Conservation (phyloP, 768 basidiomycete genomes). For the Russula olivacea region DNA sequence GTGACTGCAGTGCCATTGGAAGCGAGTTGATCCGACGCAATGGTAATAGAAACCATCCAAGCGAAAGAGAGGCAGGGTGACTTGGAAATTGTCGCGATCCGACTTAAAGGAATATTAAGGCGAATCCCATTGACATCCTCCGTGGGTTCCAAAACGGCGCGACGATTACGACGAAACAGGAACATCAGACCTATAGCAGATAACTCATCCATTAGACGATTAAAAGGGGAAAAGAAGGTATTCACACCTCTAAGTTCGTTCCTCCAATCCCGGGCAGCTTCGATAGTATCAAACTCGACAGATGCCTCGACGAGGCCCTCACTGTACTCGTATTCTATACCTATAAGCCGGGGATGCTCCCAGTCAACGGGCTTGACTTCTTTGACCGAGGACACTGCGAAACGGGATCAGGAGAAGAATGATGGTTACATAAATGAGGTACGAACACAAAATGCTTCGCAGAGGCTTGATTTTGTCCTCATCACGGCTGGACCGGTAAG, state of each 20-base stretch:
- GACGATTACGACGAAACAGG: constrained; percentile 41
- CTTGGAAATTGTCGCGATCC: constrained; percentile 31
- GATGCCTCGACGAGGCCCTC: constrained; percentile 28
- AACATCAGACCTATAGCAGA: constrained; percentile 38
- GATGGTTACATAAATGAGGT: not conserved
- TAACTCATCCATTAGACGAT: not conserved
- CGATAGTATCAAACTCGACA: constrained; percentile 54
- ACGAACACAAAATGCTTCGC: constrained; percentile 46
- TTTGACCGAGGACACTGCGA: constrained; percentile 45
- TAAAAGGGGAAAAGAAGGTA: not conserved
- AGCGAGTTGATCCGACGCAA: constrained; percentile 3
- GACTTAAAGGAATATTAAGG: constrained; percentile 42
- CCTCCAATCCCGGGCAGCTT: constrained; percentile 46
- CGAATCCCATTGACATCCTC: constrained; percentile 39
- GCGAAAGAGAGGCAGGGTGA: constrained; percentile 22
- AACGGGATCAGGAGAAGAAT: not conserved
- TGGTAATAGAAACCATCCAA: constrained; percentile 24
- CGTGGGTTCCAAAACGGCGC: constrained; percentile 30
- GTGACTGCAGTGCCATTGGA: not conserved
- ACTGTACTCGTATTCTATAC: constrained; percentile 34
- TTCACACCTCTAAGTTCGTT: constrained; percentile 42
- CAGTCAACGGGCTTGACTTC: constrained; percentile 42
- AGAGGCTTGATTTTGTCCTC: constrained; percentile 51
- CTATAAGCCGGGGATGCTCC: constrained; percentile 40
- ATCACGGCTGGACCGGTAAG: constrained; percentile 50